These are phyloP conservation scores for Logfia minima DNA, from an alignment of 129 eudicot species.

Conservation along the genomic window DNA sequence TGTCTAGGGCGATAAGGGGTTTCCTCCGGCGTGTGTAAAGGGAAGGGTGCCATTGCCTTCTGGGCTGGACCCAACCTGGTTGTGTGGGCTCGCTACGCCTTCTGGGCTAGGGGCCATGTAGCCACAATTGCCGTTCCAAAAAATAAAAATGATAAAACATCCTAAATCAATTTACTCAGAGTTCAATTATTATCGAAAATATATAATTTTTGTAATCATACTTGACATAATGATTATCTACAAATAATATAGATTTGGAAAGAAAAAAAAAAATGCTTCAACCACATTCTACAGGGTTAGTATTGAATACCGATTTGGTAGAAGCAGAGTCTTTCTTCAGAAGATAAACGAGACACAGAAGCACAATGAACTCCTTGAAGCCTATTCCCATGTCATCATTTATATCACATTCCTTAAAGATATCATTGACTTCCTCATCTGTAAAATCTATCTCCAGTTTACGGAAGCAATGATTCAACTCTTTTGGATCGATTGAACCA, in stretches of 20 bases:
- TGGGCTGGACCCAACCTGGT: too few species aligned
- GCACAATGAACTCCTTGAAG: conserved; percentile 84
- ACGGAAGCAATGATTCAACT: conserved; percentile 66
- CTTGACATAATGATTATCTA: not conserved
- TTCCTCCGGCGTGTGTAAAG: too few species aligned
- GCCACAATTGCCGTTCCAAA: too few species aligned
- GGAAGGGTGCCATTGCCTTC: too few species aligned
- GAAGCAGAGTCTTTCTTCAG: conserved; percentile 56
- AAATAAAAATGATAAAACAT: not conserved
- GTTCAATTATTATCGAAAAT: not conserved
- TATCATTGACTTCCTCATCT: conserved; percentile 65
- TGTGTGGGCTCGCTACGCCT: too few species aligned
- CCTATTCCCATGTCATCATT: conserved; percentile 65
- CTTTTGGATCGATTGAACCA: conserved; percentile 80
- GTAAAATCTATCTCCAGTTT: conserved; percentile 62
- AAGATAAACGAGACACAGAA: conserved; percentile 83
- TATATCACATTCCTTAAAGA: conserved; percentile 77
- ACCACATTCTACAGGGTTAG: conserved; percentile 3
- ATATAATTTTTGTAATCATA: not conserved
- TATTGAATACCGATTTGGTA: conserved; percentile 50
- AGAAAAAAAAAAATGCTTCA: not conserved
- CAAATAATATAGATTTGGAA: not conserved
- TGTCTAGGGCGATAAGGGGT: too few species aligned
- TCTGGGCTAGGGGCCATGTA: too few species aligned
- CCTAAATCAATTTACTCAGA: conserved; percentile 2